A percentile compares a stretch with the other conserved stretches of the same genome.
Conservation (phyloP, 306 rosid species). For the Acacia melanoxylon region DNA sequence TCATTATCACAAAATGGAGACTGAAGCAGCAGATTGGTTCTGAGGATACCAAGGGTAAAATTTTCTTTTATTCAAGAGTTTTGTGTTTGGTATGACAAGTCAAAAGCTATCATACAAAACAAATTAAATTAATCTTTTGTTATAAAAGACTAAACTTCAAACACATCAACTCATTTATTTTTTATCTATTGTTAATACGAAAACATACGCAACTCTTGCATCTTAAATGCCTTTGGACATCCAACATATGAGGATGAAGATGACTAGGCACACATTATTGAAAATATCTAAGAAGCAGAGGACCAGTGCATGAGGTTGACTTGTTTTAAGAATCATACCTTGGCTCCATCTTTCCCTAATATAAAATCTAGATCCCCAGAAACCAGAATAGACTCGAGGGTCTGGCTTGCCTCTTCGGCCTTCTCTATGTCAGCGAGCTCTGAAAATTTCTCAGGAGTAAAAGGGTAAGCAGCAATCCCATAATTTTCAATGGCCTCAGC, state of each 20-base stretch:
- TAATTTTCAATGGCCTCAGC: constrained; percentile 59
- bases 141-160: background rate
- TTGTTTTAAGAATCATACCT: constrained; percentile 45
- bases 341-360: constrained; percentile 44
- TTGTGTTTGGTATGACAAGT: background rate
- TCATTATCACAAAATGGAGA: background rate
- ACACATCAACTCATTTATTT: background rate
- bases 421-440: constrained; percentile 58
- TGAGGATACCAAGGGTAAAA: background rate
- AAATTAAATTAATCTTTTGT: background rate
- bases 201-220: background rate
- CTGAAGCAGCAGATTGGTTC: background rate
- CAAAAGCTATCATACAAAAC: background rate
- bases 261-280: background rate
- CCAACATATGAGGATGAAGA: background rate
- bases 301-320: background rate
- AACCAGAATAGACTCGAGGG: constrained; percentile 64
- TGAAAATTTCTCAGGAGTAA: constrained; percentile 61
- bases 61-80: background rate
- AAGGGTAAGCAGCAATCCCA: constrained; percentile 66
- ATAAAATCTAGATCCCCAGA: constrained; percentile 54
- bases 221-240: background rate
- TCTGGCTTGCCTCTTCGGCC: constrained; percentile 63
- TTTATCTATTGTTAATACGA: background rate
- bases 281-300: background rate